A percentile compares a stretch with the other conserved stretches of the same genome.
phyloP scores from a whole-genome alignment of 257 asterid species.

The Leonotis leonurus region DNA sequence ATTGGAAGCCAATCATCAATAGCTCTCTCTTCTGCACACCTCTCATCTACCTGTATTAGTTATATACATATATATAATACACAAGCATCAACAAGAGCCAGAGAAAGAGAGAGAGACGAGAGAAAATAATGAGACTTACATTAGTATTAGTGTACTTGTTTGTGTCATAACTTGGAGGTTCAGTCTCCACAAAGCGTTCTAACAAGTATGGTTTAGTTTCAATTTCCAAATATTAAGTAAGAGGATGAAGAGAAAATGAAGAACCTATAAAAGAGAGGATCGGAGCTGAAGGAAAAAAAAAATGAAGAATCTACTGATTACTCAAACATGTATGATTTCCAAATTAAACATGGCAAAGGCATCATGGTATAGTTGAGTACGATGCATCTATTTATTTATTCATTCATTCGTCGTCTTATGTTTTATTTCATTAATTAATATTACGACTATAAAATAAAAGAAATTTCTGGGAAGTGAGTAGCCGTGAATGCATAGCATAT shows the following conservation, averaged over 20 bases:
- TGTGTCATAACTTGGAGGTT: not conserved
- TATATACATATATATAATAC: not conserved
- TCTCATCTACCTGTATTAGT: slow-evolving; percentile 21
- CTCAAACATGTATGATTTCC: too few species aligned
- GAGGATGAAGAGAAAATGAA: not conserved
- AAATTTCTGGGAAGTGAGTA: not conserved
- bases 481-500: not conserved
- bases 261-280: not conserved
- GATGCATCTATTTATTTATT: too few species aligned
- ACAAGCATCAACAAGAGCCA: not conserved
- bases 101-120: not conserved
- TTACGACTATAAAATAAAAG: not conserved
- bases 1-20: slow-evolving; percentile 53
- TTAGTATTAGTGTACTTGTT: not conserved
- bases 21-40: slow-evolving; percentile 35
- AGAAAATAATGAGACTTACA: not conserved
- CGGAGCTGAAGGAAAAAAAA: too few species aligned
- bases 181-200: not conserved
- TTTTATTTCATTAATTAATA: not conserved
- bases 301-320: too few species aligned
- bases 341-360: too few species aligned
- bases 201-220: not conserved
- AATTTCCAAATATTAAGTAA: not conserved
- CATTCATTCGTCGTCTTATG: not conserved
- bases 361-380: not conserved